Evolutionary conservation across 306 rosid species (phyloP).

Genomic region (Vigna reflexopilosa): DNA sequence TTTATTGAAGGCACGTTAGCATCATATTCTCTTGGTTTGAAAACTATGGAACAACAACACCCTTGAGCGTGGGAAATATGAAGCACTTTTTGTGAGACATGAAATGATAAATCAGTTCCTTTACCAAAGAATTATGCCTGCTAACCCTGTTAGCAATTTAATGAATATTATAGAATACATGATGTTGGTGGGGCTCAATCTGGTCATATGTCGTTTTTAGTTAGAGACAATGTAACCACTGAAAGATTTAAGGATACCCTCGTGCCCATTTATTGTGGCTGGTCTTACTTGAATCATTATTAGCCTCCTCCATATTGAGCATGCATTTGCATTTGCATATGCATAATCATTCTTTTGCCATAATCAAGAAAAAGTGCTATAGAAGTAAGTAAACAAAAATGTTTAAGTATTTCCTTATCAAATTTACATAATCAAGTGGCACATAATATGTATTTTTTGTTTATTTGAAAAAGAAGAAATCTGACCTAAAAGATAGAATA

Average conservation of each 20-base stretch:
- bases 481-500: not conserved
- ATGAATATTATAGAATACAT: constrained; percentile 39
- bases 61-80: constrained; percentile 33
- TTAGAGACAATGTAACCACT: constrained; percentile 46
- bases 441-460: constrained; percentile 5
- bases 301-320: constrained; percentile 1
- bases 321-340: not conserved
- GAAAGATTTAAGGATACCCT: constrained; percentile 43
- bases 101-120: constrained; percentile 44
- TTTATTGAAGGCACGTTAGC: constrained; percentile 71
- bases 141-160: constrained; percentile 28
- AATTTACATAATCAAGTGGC: constrained; percentile 23
- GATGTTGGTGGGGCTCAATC: constrained; percentile 36
- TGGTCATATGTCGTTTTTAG: constrained; percentile 56
- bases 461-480: constrained; percentile 27
- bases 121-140: constrained; percentile 16
- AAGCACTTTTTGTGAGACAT: constrained; percentile 32
- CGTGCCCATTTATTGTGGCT: constrained; percentile 36
- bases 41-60: constrained; percentile 62
- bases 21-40: constrained; percentile 63
- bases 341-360: constrained; percentile 16
- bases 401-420: not conserved
- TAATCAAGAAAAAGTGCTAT: not conserved
- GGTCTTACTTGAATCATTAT: constrained; percentile 3
- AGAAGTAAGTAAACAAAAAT: not conserved